A percentile compares a stretch with the other conserved stretches of the same genome.
Conservation (phyloP, 2,329 filamentous ascomycete species). For the Cordyceps fumosorosea region DNA sequence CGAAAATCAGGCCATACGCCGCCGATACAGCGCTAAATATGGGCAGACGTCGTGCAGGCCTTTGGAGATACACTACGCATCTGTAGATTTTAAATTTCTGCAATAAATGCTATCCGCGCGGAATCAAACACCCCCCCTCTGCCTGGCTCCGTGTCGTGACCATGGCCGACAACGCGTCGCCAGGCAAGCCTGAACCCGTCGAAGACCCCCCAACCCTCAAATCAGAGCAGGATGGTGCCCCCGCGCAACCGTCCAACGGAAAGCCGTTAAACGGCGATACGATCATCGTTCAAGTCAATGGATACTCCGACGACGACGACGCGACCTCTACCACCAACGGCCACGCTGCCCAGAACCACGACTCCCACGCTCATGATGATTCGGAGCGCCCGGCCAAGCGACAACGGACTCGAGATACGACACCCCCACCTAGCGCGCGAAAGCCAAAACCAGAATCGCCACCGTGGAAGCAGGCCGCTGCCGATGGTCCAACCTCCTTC, state of each 20-base stretch:
- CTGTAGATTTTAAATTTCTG: conserved; percentile 47
- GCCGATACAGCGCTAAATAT: conserved; percentile 46
- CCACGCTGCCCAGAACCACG: conserved; percentile 1
- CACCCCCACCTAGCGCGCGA: conserved; percentile 34
- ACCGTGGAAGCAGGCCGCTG: conserved; percentile 83
- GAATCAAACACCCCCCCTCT: conserved; percentile 44
- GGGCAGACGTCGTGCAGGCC: conserved; percentile 44
- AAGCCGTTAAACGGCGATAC: neutral
- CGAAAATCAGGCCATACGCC: conserved; percentile 38
- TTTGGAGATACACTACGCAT: conserved; percentile 39
- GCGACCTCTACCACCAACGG: conserved; percentile 21
- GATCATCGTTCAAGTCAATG: conserved; percentile 13
- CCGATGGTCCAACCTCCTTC: conserved; percentile 83
- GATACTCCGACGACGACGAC: conserved; percentile 17
- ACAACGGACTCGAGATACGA: conserved; percentile 50
- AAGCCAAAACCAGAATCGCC: conserved; percentile 59
- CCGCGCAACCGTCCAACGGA: neutral
- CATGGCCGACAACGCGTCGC: conserved; percentile 57
- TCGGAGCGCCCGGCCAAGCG: conserved; percentile 56
- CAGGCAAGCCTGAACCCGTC: conserved; percentile 33
- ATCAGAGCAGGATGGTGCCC: conserved; percentile 16
- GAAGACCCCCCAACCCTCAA: conserved; percentile 23
- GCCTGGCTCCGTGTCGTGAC: conserved; percentile 38
- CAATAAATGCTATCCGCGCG: conserved; percentile 52
- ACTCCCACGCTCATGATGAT: conserved; percentile 21